Evolutionary conservation across 768 basidiomycete species (phyloP), one percentile per base, ranked within the genome.

Genomic region (Cystobasidiopsis lactophilus): DNA sequence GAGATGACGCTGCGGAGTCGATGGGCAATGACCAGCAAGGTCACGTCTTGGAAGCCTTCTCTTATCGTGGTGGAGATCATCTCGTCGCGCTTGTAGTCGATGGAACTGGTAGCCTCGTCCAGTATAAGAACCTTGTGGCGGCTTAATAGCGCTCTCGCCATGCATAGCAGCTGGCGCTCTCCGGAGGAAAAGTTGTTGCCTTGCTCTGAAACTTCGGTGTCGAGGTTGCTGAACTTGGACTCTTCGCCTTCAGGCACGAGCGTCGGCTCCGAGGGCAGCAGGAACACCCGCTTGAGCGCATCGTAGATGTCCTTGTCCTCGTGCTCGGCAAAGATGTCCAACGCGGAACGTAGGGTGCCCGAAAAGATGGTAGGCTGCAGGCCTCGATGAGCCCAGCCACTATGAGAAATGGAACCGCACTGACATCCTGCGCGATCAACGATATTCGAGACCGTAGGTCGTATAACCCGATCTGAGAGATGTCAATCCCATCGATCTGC

Each of bases 341-440:
- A 55, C 58, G 82, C 82, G 61, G 73, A 76, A 50, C 75, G 69
- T 2, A 85, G 72, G 0, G 79, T 78, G 0, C 82, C 82, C 5
- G 57, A 59, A 13, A 63, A 53, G 52, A 63, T 63, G 14, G 54
- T 57, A 10, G 29, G 48, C 35, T 31, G 33, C 24, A n/a, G 14
- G 40, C 18, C 7, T 7, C 5, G 19, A 10, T 9, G 10, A 23
- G 18, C 21, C 5, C 21, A n/a, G 19, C 21, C 9, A n/a, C 40
- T 10, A 18, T 5, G 18, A n/a, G 19, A n/a, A 7, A 41, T 18
- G 21, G 5, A 18, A 19, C 19, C 10, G 18, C 5, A 41, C 40
- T 27, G 10, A 33, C 24, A 38, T 55, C 54, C 44, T 57, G 56
- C 13, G 56, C 54, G 31, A 57, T 51, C 16, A 57, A 50, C 2